Base-by-base conservation (phyloP, 495 filamentous ascomycete genomes). In the Penicillium turbatum region DNA sequence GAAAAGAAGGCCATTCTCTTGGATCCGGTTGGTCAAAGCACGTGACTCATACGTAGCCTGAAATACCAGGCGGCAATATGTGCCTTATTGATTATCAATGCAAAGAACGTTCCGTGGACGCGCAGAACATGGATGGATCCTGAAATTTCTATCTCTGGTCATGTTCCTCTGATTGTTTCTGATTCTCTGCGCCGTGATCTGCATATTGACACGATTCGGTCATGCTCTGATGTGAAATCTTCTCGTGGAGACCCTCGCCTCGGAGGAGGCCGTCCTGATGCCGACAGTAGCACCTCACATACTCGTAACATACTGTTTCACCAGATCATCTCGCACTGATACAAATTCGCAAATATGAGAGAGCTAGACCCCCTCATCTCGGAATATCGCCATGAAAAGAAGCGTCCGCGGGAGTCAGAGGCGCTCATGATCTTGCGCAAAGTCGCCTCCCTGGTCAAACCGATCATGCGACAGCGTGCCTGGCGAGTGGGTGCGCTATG, bases 381-480 rank as follows among this genome's bases (percentile, higher is more conserved):
- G 11, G 85, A 85, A 53, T 97, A 86, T 67, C 86, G 86, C 51
- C 91, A 97, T 75, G 78, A 96, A 35, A 82, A 77, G 53, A 71
- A 83, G 34, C 82, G 88, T 2, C 84, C 86, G 0, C 80, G 86
- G 6, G 82, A 87, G 53, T 77, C 85, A 9, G 89, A 95, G 54
- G 93, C 92, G n/a, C 77, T 97, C 11, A 75, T 83, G n/a, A 82
- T 81, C 37, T 78, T 97, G 11, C 86, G 83, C 55, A 92, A 90
- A 68, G 77, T 96, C 19, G 90, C 91, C 15, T 93, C 90, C 11
- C 68, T 96, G 12, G 92, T 97, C 38, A 98, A 96, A 68, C 93
- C 93, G 12, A 88, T 98, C 48, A 97, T 97, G 92, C 77, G 89
- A 55, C 88, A 88, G 45, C 79, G 89, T 38, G 76, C 76, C 21